Evolutionary conservation across 495 filamentous ascomycete genomes (phyloP).

Genomic region (Talaromyces ruber): DNA sequence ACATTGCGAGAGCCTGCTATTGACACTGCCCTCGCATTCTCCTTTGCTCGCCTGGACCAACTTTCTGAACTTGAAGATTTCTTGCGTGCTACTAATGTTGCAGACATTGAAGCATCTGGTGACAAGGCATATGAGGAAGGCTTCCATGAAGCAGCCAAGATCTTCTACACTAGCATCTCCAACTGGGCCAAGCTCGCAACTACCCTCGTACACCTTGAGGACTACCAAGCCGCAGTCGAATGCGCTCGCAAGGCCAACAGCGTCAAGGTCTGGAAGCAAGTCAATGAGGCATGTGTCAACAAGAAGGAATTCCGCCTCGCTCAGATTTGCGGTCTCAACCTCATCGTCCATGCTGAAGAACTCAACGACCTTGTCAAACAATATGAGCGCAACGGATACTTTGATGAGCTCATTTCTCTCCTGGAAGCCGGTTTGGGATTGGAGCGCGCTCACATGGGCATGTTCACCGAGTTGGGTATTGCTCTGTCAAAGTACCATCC

Average conservation of each 20-base stretch:
- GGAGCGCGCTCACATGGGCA: constrained; percentile 85
- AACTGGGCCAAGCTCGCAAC: constrained; percentile 99
- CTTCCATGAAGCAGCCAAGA: constrained; percentile 93
- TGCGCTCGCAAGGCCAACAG: constrained; percentile 99
- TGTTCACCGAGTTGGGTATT: constrained; percentile 96
- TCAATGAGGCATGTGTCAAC: constrained; percentile 90
- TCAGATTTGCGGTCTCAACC: constrained; percentile 97
- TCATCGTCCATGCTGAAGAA: constrained; percentile 98
- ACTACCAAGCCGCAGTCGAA: constrained; percentile 97
- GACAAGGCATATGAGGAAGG: constrained; percentile 97
- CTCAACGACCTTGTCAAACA: constrained; percentile 87
- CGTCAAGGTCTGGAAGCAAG: constrained; percentile 99
- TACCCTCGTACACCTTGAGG: constrained; percentile 88
- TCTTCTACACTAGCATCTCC: constrained; percentile 96
- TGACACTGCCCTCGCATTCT: constrained; percentile 90
- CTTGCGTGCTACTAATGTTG: constrained; percentile 86
- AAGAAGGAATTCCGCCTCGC: constrained; percentile 99
- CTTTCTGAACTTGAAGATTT: constrained; percentile 95
- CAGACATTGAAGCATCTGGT: constrained; percentile 89
- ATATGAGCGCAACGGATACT: constrained; percentile 96
- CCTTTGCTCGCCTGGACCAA: constrained; percentile 84
- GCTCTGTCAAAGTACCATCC: constrained; percentile 95
- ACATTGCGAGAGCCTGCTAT: constrained; percentile 89
- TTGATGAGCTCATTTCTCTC: constrained; percentile 91
- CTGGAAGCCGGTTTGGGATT: constrained; percentile 94